Evolutionary conservation across 345 rosid species (phyloP), one percentile per base, ranked within the genome.

Genomic region (Erysimum cheiranthoides): DNA sequence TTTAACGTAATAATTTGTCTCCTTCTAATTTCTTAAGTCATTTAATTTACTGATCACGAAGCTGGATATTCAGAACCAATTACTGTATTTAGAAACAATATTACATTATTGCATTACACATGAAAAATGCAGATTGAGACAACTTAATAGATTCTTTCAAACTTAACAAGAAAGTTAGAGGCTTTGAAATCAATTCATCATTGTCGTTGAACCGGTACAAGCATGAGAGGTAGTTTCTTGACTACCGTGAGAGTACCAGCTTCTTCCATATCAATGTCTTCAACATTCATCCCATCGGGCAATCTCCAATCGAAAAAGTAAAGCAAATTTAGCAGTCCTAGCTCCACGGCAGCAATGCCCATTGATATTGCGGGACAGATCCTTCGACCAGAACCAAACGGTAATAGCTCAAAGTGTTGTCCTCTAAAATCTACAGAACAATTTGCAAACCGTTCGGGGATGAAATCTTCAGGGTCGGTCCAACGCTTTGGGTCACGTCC

Each of bases 401-500:
- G 84, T 66, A 84, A 64, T 7, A 51, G 73, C 78, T 83, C 84
- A 18, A 82, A 86, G 53, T 74, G 25, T 3, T 71, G 80, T 40
- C 88, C 88, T 66, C 38, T 87, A 17, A 66, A 71, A 54, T 85
- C 85, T 28, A 78, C 30, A 0, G 75, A 51, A 68, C 54, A 66
- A 1, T 78, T 70, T 0, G 30, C 9, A 65, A 87, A 85, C 59
- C 89, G 79, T 14, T 82, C 84, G 0, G 86, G 89, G 8, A 25
- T 17, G 54, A 87, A 84, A 16, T 71, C 77, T 21, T 78, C 75
- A 6, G 86, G 79, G 34, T 77, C 68, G 10, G 39, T n/a, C 90
- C 90, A 84, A 16, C 57, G 31, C 3, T 67, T 40, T 0, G 88
- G 84, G 36, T 86, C 89, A 4, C 89, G 79, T 7, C 78, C 89